Evolutionary conservation across 2,329 filamentous ascomycete genomes (phyloP).

Genomic region (Fusarium drepaniforme): DNA sequence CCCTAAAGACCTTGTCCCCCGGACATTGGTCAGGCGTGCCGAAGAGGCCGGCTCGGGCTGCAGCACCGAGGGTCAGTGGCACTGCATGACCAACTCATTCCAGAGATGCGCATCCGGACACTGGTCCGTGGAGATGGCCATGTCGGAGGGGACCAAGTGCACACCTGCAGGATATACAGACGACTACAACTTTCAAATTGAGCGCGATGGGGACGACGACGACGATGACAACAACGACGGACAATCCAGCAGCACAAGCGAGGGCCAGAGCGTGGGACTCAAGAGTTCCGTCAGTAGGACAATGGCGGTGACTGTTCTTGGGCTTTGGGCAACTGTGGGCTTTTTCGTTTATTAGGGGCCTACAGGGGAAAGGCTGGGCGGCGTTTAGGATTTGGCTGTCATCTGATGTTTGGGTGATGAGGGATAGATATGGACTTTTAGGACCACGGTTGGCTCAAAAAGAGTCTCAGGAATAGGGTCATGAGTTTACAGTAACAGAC

Average conservation of each 20-base stretch:
- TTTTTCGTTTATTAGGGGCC: slow-evolving; percentile 1
- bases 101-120: slow-evolving; percentile 62
- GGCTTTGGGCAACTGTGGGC: slow-evolving; percentile 14
- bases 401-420: background rate
- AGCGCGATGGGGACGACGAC: slow-evolving; percentile 41
- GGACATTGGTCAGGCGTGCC: slow-evolving; percentile 32
- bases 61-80: slow-evolving; percentile 64
- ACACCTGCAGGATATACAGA: slow-evolving; percentile 56
- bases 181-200: slow-evolving; percentile 51
- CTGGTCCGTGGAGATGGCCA: slow-evolving; percentile 59
- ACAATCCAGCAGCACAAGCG: background rate
- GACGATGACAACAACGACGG: background rate
- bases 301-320: background rate
- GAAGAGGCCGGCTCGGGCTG: slow-evolving; percentile 55
- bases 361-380: background rate
- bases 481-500: background rate
- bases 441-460: background rate
- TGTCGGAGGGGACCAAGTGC: slow-evolving; percentile 61
- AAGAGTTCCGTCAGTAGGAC: background rate
- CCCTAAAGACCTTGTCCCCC: background rate
- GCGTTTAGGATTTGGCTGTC: background rate
- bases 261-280: slow-evolving; percentile 17
- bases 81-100: slow-evolving; percentile 63
- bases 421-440: background rate
- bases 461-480: background rate